These are phyloP conservation scores for Hypomyces rosellus DNA, from an alignment of 2,329 filamentous ascomycete species.

Conservation along the genomic window DNA sequence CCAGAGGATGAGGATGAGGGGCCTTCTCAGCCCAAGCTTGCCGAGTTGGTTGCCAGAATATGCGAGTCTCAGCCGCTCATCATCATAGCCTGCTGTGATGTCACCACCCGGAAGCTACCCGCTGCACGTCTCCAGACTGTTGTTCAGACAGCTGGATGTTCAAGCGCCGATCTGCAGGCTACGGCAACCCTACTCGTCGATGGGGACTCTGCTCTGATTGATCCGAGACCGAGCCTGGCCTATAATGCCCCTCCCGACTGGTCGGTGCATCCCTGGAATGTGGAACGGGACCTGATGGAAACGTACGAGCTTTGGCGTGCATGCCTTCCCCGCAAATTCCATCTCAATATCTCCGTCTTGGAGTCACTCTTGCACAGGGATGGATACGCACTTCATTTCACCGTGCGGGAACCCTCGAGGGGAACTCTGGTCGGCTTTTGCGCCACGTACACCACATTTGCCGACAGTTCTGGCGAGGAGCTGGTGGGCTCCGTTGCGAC, in stretches of 20 bases:
- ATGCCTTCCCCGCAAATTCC: constrained; percentile 37
- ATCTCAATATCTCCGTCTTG: constrained; percentile 36
- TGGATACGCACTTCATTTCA: constrained; percentile 52
- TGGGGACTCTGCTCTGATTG: constrained; percentile 18
- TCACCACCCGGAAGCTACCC: constrained; percentile 33
- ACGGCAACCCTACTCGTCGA: constrained; percentile 49
- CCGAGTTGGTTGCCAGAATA: constrained; percentile 36
- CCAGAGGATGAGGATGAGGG: constrained; percentile 35
- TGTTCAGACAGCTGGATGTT: constrained; percentile 44
- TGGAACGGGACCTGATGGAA: constrained; percentile 32
- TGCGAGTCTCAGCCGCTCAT: constrained; percentile 46
- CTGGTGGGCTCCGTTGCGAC: constrained; percentile 51
- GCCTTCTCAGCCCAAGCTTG: constrained; percentile 45
- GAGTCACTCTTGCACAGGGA: constrained; percentile 44
- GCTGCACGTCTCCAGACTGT: constrained; percentile 45
- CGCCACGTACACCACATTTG: constrained; percentile 53
- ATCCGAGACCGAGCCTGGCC: constrained; percentile 7
- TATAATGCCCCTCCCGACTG: constrained; percentile 25
- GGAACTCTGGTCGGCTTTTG: constrained; percentile 48
- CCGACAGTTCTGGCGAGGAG: constrained; percentile 41
- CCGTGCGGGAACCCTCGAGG: constrained; percentile 42
- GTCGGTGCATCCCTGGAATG: constrained; percentile 36
- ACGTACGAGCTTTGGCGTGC: constrained; percentile 43
- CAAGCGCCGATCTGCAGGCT: constrained; percentile 39
- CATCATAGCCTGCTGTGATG: constrained; percentile 45